Conservation (phyloP, 176 grass and related monocot species). For the Cymbopogon citratus region DNA sequence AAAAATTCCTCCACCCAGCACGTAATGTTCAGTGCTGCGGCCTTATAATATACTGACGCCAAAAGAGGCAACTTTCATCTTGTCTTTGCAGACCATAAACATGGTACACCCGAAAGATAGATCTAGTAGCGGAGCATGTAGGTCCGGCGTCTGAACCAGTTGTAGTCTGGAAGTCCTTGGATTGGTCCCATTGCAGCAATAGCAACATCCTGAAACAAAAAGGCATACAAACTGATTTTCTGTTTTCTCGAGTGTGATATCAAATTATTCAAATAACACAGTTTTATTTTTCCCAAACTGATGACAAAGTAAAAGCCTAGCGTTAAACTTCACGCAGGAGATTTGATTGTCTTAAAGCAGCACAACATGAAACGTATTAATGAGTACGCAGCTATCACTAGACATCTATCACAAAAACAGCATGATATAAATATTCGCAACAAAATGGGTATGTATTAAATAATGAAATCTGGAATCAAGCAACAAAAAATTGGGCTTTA, state of each 20-base stretch:
- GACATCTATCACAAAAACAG: background rate
- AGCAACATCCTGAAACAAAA: conserved; percentile 66
- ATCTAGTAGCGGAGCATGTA: conserved; percentile 94
- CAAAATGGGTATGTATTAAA: background rate
- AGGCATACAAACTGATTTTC: background rate
- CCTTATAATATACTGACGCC: conserved; percentile 40
- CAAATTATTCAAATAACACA: conserved; percentile 1
- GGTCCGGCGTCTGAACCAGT: conserved; percentile 98
- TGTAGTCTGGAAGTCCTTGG: conserved; percentile 88
- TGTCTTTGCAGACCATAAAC: conserved; percentile 43
- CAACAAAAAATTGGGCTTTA: background rate
- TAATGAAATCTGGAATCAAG: background rate
- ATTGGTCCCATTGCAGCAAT: conserved; percentile 93
- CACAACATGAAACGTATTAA: background rate
- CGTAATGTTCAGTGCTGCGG: conserved; percentile 32
- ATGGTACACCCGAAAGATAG: conserved; percentile 18
- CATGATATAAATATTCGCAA: background rate
- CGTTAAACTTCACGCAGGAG: background rate
- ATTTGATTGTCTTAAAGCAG: background rate
- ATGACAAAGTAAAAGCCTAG: background rate
- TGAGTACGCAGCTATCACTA: background rate
- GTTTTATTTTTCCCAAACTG: background rate
- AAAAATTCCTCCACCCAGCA: conserved; percentile 43
- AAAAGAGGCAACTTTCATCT: conserved; percentile 39
- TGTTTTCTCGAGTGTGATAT: background rate